Conservation (phyloP, 2,329 filamentous ascomycete genomes). For the Capronia epimyces region DNA sequence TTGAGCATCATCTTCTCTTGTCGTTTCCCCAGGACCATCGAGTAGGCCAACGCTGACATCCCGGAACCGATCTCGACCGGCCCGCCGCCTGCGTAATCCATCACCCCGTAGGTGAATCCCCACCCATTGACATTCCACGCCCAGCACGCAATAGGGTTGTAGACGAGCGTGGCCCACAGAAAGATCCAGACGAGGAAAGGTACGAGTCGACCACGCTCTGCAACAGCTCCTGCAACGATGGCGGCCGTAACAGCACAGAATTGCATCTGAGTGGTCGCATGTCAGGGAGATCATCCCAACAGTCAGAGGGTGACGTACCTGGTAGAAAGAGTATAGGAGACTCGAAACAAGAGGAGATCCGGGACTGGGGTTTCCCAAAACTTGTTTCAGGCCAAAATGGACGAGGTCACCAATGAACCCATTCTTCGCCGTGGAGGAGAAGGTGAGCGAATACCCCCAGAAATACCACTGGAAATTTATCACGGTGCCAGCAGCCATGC, state of each 20-base stretch:
- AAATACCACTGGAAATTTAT: constrained; percentile 99
- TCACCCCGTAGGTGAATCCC: constrained; percentile 81
- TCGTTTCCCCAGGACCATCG: constrained; percentile 86
- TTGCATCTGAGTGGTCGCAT: too few relatives aligned
- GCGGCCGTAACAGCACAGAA: constrained; percentile 91
- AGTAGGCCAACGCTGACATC: constrained; percentile 89
- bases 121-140: constrained; percentile 93
- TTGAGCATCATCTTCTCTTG: constrained; percentile 99
- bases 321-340: constrained; percentile 89
- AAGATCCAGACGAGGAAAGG: constrained; percentile 94
- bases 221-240: constrained; percentile 85
- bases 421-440: constrained; percentile 73
- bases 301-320: constrained; percentile 49
- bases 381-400: constrained; percentile 83
- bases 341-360: constrained; percentile 84
- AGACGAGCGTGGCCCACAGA: constrained; percentile 94
- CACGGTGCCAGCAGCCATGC: constrained; percentile 87
- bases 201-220: constrained; percentile 86
- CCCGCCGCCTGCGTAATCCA: constrained; percentile 94
- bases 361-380: constrained; percentile 75
- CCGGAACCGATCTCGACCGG: constrained; percentile 97
- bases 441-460: constrained; percentile 95
- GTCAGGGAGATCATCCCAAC: too few relatives aligned
- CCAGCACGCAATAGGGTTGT: constrained; percentile 96
- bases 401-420: constrained; percentile 87